A percentile compares a stretch with the other conserved stretches of the same genome.
These are phyloP conservation scores for Rhizopogon vesiculosus DNA, from an alignment of 768 basidiomycete genomes.

Conservation along the genomic window DNA sequence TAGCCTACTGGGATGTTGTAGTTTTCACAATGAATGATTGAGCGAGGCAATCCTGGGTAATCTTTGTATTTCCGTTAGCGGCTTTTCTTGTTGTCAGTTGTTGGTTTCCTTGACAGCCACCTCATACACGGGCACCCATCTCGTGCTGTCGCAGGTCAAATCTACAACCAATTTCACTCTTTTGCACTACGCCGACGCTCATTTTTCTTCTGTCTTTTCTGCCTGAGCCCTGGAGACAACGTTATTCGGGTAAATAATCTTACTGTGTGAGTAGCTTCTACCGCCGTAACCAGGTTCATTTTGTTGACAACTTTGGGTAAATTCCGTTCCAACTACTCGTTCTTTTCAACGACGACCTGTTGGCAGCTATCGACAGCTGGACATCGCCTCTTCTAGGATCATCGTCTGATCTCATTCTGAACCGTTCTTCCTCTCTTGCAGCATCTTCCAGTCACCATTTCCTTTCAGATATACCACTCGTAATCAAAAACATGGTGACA, in stretches of 20 bases:
- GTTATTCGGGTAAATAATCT: not conserved
- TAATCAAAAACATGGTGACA: slow-evolving; percentile 16
- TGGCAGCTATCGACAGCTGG: not conserved
- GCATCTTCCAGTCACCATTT: not conserved
- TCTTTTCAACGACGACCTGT: not conserved
- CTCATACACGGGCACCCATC: too few relatives aligned
- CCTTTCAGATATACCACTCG: not conserved
- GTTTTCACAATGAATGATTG: not conserved
- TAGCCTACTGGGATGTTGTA: not conserved
- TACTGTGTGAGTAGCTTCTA: not conserved
- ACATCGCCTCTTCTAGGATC: not conserved
- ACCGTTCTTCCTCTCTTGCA: not conserved
- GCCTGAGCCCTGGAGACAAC: not conserved
- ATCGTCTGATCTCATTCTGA: not conserved
- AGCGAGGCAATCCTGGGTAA: not conserved
- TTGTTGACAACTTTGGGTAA: not conserved
- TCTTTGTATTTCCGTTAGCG: not conserved
- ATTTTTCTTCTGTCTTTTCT: slow-evolving; percentile 2
- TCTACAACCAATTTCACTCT: not conserved
- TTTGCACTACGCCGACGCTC: not conserved
- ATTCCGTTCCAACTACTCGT: not conserved
- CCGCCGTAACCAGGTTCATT: not conserved
- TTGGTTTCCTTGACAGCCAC: not conserved
- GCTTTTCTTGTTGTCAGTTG: too few relatives aligned
- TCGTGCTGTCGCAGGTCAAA: not conserved